Percentiles rank a stretch among this genome's conserved stretches.
phyloP scores from a whole-genome alignment of 768 basidiomycete species.

The Mycena floridula region DNA sequence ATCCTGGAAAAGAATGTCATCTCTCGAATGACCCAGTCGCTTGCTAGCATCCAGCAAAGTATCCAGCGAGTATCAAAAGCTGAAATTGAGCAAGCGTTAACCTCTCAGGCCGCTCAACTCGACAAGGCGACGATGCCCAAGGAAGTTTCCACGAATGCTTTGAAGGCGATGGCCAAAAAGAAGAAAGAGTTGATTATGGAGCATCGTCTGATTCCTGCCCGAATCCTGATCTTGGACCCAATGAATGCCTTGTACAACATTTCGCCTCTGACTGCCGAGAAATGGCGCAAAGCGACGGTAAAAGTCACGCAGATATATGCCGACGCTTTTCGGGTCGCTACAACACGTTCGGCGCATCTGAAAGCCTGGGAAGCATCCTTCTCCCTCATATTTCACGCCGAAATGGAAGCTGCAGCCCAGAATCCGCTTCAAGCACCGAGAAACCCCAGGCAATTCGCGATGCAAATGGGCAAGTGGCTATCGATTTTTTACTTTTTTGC shows the following conservation, averaged over 20 bases:
- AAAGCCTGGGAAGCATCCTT: not conserved
- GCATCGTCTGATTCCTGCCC: not conserved
- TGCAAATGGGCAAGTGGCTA: not conserved
- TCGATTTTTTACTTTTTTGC: not conserved
- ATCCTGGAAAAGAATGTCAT: slow-evolving; percentile 61
- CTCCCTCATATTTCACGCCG: not conserved
- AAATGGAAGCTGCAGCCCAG: not conserved
- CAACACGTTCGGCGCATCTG: not conserved
- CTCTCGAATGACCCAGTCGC: slow-evolving; percentile 34
- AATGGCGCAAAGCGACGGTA: not conserved
- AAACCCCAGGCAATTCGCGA: not conserved
- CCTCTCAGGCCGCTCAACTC: not conserved
- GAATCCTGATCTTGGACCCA: not conserved
- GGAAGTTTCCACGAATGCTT: not conserved
- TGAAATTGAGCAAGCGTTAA: not conserved
- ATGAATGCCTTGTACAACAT: not conserved
- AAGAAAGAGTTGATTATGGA: not conserved
- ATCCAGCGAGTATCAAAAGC: not conserved
- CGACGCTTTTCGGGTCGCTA: not conserved
- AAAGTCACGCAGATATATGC: not conserved
- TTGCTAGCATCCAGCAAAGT: not conserved
- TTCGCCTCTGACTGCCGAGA: not conserved
- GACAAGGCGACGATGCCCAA: not conserved
- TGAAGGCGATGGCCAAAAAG: not conserved
- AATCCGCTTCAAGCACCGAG: not conserved